A percentile compares a stretch with the other conserved stretches of the same genome.
phyloP scores from a whole-genome alignment of 768 basidiomycete species.

The Kwoniella dejecticola region DNA sequence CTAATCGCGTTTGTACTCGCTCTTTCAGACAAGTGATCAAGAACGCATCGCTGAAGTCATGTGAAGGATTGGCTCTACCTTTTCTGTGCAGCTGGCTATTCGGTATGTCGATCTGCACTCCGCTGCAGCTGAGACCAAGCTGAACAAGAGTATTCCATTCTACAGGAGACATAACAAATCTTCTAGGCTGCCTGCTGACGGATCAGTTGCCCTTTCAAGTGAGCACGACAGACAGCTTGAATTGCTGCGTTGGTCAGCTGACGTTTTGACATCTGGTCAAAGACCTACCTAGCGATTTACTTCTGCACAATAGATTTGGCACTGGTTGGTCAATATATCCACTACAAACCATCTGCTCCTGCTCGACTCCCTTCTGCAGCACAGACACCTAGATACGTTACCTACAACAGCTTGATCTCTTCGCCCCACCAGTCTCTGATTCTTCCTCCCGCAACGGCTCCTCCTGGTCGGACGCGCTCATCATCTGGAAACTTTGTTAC shows the following conservation, averaged over 20 bases:
- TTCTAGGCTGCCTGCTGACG: slow-evolving; percentile 77
- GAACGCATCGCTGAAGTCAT: slow-evolving; percentile 73
- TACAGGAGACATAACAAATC: slow-evolving; percentile 85
- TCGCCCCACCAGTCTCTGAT: slow-evolving; percentile 37
- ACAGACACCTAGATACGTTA: slow-evolving; percentile 17
- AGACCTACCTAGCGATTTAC: slow-evolving; percentile 90
- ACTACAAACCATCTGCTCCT: slow-evolving; percentile 60
- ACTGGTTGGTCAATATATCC: slow-evolving; percentile 76
- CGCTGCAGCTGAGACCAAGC: background rate
- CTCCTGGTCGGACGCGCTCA: slow-evolving; percentile 8
- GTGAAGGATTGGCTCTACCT: slow-evolving; percentile 86
- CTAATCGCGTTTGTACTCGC: background rate
- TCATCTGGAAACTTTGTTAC: slow-evolving; percentile 4
- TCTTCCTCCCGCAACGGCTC: slow-evolving; percentile 26
- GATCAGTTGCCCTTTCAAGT: slow-evolving; percentile 94
- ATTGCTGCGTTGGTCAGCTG: too few species aligned
- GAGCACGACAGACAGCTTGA: slow-evolving; percentile 43
- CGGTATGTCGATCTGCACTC: slow-evolving; percentile 60
- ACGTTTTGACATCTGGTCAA: background rate
- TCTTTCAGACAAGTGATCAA: slow-evolving; percentile 67
- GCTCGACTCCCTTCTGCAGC: background rate
- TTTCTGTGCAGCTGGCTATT: slow-evolving; percentile 92
- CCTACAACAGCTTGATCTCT: slow-evolving; percentile 25
- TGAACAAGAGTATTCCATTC: background rate
- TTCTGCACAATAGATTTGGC: slow-evolving; percentile 80